Evolutionary conservation across 345 rosid species (phyloP).

Genomic region (Punica granatum): DNA sequence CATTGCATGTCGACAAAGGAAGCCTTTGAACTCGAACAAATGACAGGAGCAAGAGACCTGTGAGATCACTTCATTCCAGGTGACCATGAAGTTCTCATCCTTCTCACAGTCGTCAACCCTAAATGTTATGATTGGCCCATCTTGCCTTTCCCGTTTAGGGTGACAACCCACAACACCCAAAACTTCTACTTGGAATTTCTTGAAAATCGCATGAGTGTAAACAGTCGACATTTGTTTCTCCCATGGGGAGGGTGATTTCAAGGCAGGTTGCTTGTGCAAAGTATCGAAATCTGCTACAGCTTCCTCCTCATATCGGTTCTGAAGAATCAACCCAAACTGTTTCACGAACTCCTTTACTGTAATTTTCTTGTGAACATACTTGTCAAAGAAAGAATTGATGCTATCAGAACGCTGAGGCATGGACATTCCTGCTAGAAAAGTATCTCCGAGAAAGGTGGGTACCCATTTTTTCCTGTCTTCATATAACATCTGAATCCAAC

Average conservation of each 20-base stretch:
- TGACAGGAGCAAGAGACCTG: conserved; percentile 43
- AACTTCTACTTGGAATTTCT: conserved; percentile 49
- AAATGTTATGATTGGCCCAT: conserved; percentile 25
- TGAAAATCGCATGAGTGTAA: conserved; percentile 45
- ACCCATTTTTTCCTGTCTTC: conserved; percentile 51
- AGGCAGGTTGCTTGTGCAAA: conserved; percentile 45
- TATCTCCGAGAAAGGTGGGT: conserved; percentile 32
- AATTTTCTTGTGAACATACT: conserved; percentile 48
- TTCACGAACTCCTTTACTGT: conserved; percentile 43
- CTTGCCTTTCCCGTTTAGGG: conserved; percentile 34
- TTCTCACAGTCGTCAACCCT: conserved; percentile 52
- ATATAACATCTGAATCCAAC: conserved; percentile 36
- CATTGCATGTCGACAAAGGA: conserved; percentile 51
- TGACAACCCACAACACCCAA: conserved; percentile 57
- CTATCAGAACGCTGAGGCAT: conserved; percentile 39
- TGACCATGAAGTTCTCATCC: conserved; percentile 36
- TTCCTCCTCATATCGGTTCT: conserved; percentile 46
- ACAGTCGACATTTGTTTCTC: conserved; percentile 46
- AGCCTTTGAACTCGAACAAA: conserved; percentile 43
- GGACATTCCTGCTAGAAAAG: conserved; percentile 49
- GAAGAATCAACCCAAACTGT: conserved; percentile 41
- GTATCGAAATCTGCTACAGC: conserved; percentile 55
- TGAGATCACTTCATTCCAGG: conserved; percentile 35
- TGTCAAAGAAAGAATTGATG: conserved; percentile 47
- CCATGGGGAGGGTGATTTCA: conserved; percentile 57